Evolutionary conservation across 2,329 filamentous ascomycete species (phyloP).

Genomic region (Onygena corvina): DNA sequence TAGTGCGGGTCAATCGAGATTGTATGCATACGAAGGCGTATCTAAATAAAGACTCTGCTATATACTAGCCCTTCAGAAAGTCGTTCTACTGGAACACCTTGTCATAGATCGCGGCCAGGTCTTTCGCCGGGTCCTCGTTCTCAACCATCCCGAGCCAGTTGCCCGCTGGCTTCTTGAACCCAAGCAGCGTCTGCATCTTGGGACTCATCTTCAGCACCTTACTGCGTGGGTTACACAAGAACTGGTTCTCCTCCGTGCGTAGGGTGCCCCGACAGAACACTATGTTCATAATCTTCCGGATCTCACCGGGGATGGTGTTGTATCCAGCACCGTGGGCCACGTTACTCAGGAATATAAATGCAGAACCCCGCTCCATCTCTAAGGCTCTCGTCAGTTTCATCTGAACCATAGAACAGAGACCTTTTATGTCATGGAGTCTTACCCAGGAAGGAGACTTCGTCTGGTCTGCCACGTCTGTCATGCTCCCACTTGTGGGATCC

Average conservation of each 20-base stretch:
- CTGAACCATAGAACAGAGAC: neutral
- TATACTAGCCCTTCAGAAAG: no score
- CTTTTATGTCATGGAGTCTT: neutral
- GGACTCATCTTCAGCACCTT: slow-evolving; percentile 8
- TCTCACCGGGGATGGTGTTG: slow-evolving; percentile 2
- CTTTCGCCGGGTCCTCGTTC: slow-evolving; percentile 7
- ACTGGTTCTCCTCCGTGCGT: slow-evolving; percentile 6
- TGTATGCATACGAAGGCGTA: no score
- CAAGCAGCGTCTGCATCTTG: slow-evolving; percentile 4
- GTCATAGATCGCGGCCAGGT: slow-evolving; percentile 4
- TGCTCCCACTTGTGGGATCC: slow-evolving; percentile 7
- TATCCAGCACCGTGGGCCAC: slow-evolving; percentile 4
- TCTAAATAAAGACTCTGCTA: no score
- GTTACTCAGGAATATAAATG: slow-evolving; percentile 6
- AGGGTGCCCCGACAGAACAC: slow-evolving; percentile 4
- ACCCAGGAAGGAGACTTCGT: slow-evolving; percentile 7
- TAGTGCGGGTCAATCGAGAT: no score
- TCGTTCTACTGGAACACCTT: neutral
- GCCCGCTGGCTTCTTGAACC: slow-evolving; percentile 7
- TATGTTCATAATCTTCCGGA: slow-evolving; percentile 6
- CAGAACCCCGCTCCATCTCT: slow-evolving; percentile 7
- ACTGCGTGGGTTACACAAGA: slow-evolving; percentile 5
- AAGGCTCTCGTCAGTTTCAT: neutral
- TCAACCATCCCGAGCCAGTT: slow-evolving; percentile 7
- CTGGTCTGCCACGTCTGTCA: slow-evolving; percentile 3